Percentiles rank a stretch among this genome's conserved stretches.
Evolutionary conservation across 345 rosid genomes (phyloP).

Genomic region (Arabidopsis arenosa): DNA sequence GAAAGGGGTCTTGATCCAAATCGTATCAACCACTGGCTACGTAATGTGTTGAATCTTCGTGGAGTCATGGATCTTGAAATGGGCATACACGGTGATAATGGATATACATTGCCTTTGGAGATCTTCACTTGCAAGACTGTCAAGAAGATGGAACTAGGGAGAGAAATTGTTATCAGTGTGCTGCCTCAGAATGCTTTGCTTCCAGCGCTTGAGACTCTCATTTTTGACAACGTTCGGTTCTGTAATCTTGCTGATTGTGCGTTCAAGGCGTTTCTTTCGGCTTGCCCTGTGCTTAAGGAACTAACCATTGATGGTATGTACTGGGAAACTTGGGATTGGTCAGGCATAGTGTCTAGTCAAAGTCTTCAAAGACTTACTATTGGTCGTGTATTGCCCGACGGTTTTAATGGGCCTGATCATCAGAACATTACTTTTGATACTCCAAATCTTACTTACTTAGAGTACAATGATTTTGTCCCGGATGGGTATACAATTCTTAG

Average conservation of each 20-base stretch:
- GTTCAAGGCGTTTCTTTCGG: background rate
- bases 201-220: background rate
- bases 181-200: background rate
- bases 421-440: background rate
- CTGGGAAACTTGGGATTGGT: slow-evolving; percentile 1
- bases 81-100: background rate
- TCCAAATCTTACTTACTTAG: background rate
- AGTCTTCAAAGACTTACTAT: background rate
- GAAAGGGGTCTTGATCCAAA: background rate
- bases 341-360: background rate
- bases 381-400: too few relatives aligned
- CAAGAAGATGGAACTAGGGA: background rate
- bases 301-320: background rate
- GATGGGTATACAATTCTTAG: background rate
- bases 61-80: background rate
- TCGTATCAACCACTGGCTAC: background rate
- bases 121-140: background rate
- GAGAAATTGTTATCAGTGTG: too few relatives aligned
- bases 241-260: background rate
- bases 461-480: background rate
- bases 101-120: background rate
- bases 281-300: slow-evolving; percentile 3
- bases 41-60: background rate
- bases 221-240: background rate
- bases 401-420: too few relatives aligned